Base-by-base conservation (phyloP, 441 rosid genomes). In the Hura crepitans region DNA sequence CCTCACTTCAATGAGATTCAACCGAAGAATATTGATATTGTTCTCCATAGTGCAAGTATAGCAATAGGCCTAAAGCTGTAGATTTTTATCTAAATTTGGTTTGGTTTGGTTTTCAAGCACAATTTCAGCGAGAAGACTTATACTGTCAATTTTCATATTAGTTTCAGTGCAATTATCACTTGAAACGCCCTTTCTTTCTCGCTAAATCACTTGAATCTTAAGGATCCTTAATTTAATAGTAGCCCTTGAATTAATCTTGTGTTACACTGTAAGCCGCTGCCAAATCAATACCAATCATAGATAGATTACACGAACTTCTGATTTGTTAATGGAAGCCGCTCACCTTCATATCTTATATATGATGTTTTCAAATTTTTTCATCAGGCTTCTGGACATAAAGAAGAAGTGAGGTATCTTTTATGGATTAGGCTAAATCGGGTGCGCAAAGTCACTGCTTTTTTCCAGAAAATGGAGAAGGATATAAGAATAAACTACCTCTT, bases 401-500 rank as follows among this genome's bases (percentile, higher is more conserved):
- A 94, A 85, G 84, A 63, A 68, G 87, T 92, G 63, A 86, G 97
- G 70, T 95, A 84, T 80, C 84, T 95, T 62, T 70, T 92, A 53
- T 95, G 96, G 98, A 95, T 89, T 70, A 80, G 99, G 79, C 74
- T 94, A 59, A 80, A 81, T 68, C 86, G 98, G 62, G 96, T 84
- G 18, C 87, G 82, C 50, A 91, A 77, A 78, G 85, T 85, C 53
- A 81, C 65, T n/a, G 74, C 73, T 4, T 89, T 87, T 73, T 95
- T 92, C 71, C 86, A 80, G 17, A 72, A 70, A 51, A 56, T 95
- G 76, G 99, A 95, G 86, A 95, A 84, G 81, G 88, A 95, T 73
- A 95, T 78, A 72, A 81, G 97, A 58, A 82, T 95, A 78, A 95
- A 88, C 76, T 92, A 95, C 80, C 81, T 87, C 63, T 92, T 90